Evolutionary conservation across 345 rosid species (phyloP).

Genomic region (Acer saccharum): DNA sequence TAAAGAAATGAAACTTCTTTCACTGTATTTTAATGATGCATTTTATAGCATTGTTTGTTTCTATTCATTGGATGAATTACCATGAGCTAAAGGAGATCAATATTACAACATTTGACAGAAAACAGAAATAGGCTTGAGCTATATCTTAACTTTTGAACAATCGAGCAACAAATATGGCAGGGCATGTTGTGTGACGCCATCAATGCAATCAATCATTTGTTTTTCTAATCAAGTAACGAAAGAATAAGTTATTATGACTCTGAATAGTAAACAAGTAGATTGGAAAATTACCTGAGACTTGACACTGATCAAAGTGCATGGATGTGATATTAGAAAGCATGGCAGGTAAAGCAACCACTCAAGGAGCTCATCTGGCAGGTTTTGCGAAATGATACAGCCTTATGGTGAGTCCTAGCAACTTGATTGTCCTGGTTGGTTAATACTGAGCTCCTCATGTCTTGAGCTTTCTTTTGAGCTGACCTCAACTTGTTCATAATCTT

Average conservation of each 20-base stretch:
- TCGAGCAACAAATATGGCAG: not conserved
- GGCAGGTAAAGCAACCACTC: constrained; percentile 91
- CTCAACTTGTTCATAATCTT: constrained; percentile 88
- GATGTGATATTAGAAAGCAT: constrained; percentile 54
- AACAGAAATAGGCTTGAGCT: not conserved
- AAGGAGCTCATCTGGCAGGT: constrained; percentile 66
- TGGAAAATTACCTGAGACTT: constrained; percentile 32
- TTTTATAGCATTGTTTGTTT: not conserved
- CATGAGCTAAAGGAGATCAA: not conserved
- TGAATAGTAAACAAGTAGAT: not conserved
- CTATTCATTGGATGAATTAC: not conserved
- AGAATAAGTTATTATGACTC: not conserved
- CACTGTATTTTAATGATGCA: not conserved
- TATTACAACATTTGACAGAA: not conserved
- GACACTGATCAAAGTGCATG: not conserved
- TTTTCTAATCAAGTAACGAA: not conserved
- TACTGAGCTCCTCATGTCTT: constrained; percentile 83
- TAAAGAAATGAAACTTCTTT: not conserved
- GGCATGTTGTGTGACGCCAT: not conserved
- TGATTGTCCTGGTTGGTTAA: constrained; percentile 50
- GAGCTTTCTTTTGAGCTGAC: constrained; percentile 94
- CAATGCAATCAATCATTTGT: not conserved
- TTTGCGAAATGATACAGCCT: constrained; percentile 47
- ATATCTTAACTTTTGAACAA: not conserved
- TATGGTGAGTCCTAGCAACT: constrained; percentile 45